Base-by-base conservation (phyloP, 352 stramenopile genomes). In the Phytophthora fragariae region DNA sequence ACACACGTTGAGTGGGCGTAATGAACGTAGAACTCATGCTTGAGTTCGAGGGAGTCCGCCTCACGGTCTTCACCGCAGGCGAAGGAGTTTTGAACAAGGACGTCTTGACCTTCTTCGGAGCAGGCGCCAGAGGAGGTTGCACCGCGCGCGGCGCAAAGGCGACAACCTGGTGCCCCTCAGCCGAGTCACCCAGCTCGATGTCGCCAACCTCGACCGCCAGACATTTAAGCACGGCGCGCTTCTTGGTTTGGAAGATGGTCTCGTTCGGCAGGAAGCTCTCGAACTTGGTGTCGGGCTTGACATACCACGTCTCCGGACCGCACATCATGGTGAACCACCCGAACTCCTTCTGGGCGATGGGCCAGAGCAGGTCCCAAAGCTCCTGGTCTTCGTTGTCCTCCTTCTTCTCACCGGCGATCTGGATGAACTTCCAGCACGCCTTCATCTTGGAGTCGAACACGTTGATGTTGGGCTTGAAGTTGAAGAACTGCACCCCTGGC, bases 391-490 rank as follows among this genome's bases (percentile, higher is more conserved):
- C 64, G 19, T 69, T 68, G 11, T 88, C 70, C 17, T 47, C 46
- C n/a, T 79, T 66, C 17, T 78, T 70, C 27, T 78, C 63, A 0
- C 70, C 77, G 9, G 76, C 65, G 9, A 76, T 53, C 57, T 82
- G 77, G 49, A 94, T 79, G 75, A 86, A 93, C 58, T 94, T 94
- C 88, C 88, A 94, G 62, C 84, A 92, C 15, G 88, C 88, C 72
- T 94, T 93, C 15, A 80, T 71, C 69, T 90, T 91, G 29, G 77
- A 84, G 75, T 94, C 88, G 33, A 94, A 94, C 54, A 93, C 84
- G 75, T 93, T 94, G 53, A 94, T 84, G 71, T 93, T 94, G 24
- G 88, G 88, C 44, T 86, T 85, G 41, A 94, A 94, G 70, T 91
- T 92, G 78, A 92, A 92, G 58, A 94, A 94, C 68, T 90, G 77